phyloP scores from a whole-genome alignment of 176 grass and related monocot genomes.

The Triticum monococcum region DNA sequence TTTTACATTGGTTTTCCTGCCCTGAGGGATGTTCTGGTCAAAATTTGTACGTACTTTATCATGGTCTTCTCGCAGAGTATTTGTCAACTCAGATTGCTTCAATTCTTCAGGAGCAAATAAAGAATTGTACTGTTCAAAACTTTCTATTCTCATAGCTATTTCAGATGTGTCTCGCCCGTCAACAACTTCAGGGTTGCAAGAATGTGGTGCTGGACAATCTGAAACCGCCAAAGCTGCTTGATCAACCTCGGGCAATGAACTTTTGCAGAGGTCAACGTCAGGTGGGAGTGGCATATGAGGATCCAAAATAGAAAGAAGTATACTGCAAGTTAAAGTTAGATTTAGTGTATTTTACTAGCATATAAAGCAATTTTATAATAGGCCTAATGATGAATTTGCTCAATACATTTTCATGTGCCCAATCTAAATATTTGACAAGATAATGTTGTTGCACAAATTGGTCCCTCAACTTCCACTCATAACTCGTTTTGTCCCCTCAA shows the following conservation, averaged over 20 bases:
- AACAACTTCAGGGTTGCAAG: conserved; percentile 44
- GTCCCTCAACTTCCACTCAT: neutral
- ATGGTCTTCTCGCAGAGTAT: conserved; percentile 39
- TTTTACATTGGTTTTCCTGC: conserved; percentile 40
- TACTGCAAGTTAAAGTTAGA: conserved; percentile 56
- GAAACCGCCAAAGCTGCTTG: conserved; percentile 48
- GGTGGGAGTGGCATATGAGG: conserved; percentile 75
- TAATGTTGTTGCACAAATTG: neutral
- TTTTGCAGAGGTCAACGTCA: conserved; percentile 74
- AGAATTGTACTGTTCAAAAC: conserved; percentile 43
- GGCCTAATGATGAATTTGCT: conserved; percentile 3
- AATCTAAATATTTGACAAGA: conserved; percentile 13
- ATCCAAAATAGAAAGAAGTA: conserved; percentile 84
- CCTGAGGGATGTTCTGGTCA: conserved; percentile 37
- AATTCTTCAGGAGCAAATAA: conserved; percentile 81
- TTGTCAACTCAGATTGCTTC: conserved; percentile 61
- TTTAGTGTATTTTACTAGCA: conserved; percentile 35
- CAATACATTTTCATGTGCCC: conserved; percentile 1
- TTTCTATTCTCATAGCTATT: conserved; percentile 38
- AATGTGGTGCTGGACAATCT: conserved; percentile 19
- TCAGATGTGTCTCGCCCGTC: conserved; percentile 52
- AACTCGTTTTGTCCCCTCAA: neutral
- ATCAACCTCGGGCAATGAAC: conserved; percentile 53
- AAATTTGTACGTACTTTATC: conserved; percentile 42
- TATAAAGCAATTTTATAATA: neutral